Base-by-base conservation (phyloP, 2,329 filamentous ascomycete species). In the Thielaviopsis punctulata region DNA sequence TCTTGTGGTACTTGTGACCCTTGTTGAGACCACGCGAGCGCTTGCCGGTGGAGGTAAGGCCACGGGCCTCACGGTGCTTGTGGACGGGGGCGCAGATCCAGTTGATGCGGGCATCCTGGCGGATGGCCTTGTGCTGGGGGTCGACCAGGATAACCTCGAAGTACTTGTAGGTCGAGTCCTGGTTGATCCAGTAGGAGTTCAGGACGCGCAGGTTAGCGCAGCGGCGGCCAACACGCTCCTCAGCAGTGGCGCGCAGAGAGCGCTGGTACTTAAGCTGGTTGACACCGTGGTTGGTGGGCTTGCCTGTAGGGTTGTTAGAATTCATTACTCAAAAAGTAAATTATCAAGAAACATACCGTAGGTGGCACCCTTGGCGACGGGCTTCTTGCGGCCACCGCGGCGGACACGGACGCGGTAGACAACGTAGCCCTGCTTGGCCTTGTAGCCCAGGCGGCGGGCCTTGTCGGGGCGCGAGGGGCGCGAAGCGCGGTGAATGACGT, bases 181-280 rank as follows among this genome's bases (percentile, higher is more conserved):
- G 88, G 86, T 98, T 98, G 80, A 98, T 87, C 93, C 93, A 98
- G 89, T 98, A 98, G 60, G 90, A 96, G 86, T 98, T 98, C 68
- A 98, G 85, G 68, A 98, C 92, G 69, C 92, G 88, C 72, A 98
- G 76, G 78, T 98, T 98, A 75, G 89, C 88, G 79, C 89, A 95
- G 71, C 90, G 89, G 73, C 89, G 89, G 68, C 93, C 92, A 69
- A 98, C 90, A 85, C 92, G 92, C 84, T 98, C 92, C 80, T 98
- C 93, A 65, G 93, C 93, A 65, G 92, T 98, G 65, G 90, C 80
- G 73, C 84, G 85, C 71, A 96, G 89, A 62, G 92, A 96, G 72
- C 90, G 87, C 83, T 98, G 93, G 85, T 96, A 98, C 82, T 98
- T 98, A 71, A 98, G 88, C 81, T 98, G 92, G 84, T 98, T 98